These are phyloP conservation scores for Trebouxia sp. DNA, from an alignment of 139 green algal species.

Conservation along the genomic window DNA sequence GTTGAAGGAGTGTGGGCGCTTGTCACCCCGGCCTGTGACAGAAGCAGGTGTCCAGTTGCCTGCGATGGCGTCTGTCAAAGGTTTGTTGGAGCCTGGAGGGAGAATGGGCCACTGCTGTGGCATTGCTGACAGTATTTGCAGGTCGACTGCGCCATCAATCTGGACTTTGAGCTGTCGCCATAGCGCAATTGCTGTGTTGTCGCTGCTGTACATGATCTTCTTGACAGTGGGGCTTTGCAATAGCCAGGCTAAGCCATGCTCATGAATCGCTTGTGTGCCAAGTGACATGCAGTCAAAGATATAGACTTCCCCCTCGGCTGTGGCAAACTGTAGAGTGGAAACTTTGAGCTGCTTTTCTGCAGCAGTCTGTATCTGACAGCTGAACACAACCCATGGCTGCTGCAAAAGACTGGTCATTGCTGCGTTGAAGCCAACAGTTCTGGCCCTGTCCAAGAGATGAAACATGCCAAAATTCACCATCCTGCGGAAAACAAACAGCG, in stretches of 20 bases:
- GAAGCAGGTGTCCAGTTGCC: neutral
- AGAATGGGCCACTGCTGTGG: neutral
- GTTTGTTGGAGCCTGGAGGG: neutral
- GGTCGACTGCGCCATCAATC: neutral
- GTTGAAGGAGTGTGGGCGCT: neutral
- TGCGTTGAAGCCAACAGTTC: neutral
- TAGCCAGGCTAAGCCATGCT: conserved; percentile 2
- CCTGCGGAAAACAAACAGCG: neutral
- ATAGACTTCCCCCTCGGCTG: conserved; percentile 14
- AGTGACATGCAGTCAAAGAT: conserved; percentile 17
- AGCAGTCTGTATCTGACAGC: neutral
- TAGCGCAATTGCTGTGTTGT: conserved; percentile 7
- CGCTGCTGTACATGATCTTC: conserved; percentile 27
- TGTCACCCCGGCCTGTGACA: neutral
- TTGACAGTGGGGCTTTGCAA: neutral
- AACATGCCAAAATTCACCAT: conserved; percentile 25
- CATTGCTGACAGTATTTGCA: neutral
- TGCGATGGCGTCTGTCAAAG: neutral
- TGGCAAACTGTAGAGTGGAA: conserved; percentile 11
- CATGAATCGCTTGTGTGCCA: conserved; percentile 7
- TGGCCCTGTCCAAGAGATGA: neutral
- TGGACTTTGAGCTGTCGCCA: conserved; percentile 14
- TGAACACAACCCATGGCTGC: conserved; percentile 17
- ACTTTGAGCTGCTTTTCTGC: neutral
- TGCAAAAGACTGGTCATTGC: neutral